Base-by-base conservation (phyloP, 2,329 filamentous ascomycete species). In the Tolypocladium inflatum region DNA sequence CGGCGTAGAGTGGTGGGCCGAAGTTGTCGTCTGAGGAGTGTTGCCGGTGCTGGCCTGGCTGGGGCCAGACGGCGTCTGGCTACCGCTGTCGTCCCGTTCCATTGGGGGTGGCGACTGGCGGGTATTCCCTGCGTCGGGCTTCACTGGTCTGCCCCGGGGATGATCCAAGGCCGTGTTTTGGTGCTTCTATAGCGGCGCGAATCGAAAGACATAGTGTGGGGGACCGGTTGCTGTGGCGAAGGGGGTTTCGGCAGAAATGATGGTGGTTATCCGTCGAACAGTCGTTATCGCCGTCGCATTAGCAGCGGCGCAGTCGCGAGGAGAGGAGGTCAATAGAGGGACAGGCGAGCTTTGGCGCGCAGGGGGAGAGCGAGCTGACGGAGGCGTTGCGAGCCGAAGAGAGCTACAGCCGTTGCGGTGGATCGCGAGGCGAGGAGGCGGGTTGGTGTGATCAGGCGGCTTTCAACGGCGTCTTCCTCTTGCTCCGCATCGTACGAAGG, bases 41-140 rank as follows among this genome's bases (percentile, higher is more conserved):
- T 65, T 69, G 52, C 64, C 66, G 33, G 67, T 63, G 60, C 70
- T 73, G 55, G 65, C 63, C 52, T 68, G 69, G 58, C 64, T 72
- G 51, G 60, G 63, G 21, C 62, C 66, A 38, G 61, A 67, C 45
- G 65, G 68, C 55, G 67, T 69, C 39, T 66, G 64, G 50, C 65
- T 65, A 58, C 64, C 63, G 58, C 58, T 64, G 54, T 73, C 70
- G 41, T 42, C 43, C 15, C 68, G 64, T 23, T 73, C 70, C 71
- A 73, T 73, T 26, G 60, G 54, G 55, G 45, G 10, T 19, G 45
- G 26, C 45, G 45, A 50, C 23, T 19, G 6, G 33, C 8, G 45
- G 15, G 6, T 48, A 10, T 30, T 26, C 2, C 45, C 15, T 17
- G 6, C 23, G 45, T 15, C 26, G 23, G 17, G 26, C 23, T n/a